Evolutionary conservation across 192 early-diverging fungal genomes (phyloP).

Genomic region (Chytriomyces sp.): DNA sequence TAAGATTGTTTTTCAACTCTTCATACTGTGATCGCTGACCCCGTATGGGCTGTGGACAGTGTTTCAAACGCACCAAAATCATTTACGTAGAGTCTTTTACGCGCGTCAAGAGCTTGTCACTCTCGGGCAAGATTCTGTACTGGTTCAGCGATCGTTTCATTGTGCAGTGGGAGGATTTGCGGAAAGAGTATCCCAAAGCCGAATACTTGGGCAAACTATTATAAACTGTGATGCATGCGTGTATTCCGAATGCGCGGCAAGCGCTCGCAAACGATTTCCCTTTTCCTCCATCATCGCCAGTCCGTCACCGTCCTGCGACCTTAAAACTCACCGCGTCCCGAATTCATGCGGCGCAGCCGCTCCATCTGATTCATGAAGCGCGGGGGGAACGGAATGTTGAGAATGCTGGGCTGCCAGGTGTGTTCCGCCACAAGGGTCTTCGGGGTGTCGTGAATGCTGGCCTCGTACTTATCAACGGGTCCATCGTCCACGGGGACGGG

Average conservation of each 20-base stretch:
- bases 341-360: conserved; percentile 42
- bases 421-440: conserved; percentile 23
- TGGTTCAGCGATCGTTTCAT: conserved; percentile 80
- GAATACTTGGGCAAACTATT: too few relatives aligned
- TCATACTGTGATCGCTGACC: too few relatives aligned
- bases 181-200: conserved; percentile 31
- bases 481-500: conserved; percentile 40
- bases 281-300: too few relatives aligned
- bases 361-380: conserved; percentile 55
- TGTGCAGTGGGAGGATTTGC: conserved; percentile 82
- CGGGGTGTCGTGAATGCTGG: conserved; percentile 39
- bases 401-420: conserved; percentile 40
- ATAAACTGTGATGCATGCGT: too few relatives aligned
- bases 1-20: conserved; percentile 39
- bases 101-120: conserved; percentile 79
- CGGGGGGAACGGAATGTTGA: conserved; percentile 44
- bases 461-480: conserved; percentile 30
- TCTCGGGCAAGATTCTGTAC: conserved; percentile 84
- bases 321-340: conserved; percentile 11
- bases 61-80: conserved; percentile 59
- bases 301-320: too few relatives aligned
- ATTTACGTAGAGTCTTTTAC: conserved; percentile 95
- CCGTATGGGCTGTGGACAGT: too few relatives aligned
- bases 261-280: too few relatives aligned
- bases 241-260: too few relatives aligned